phyloP scores from a whole-genome alignment of 2,329 filamentous ascomycete genomes.

The Aspergillus pseudoviridinutans region DNA sequence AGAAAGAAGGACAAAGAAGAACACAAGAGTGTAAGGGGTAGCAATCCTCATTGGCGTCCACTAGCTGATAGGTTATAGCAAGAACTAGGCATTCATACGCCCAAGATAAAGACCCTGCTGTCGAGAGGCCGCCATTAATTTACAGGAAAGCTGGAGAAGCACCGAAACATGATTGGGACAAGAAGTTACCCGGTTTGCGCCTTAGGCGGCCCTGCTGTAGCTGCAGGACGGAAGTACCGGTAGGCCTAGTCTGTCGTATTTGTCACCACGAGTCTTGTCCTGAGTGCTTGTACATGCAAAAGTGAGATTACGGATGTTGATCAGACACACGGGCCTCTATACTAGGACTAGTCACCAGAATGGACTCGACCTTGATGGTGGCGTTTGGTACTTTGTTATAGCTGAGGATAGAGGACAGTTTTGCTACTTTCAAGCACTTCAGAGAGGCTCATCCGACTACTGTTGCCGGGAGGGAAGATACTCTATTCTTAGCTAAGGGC shows the following conservation, averaged over 20 bases:
- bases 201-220: not conserved
- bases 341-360: not conserved
- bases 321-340: not conserved
- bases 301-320: not conserved
- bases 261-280: not conserved
- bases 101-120: not conserved
- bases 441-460: not conserved
- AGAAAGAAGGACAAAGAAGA: not conserved
- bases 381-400: not conserved
- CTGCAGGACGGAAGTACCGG: not conserved
- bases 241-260: not conserved
- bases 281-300: not conserved
- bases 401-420: not conserved
- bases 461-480: not conserved
- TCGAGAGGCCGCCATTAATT: not conserved
- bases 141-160: not conserved
- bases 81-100: not conserved
- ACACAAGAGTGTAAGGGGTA: not conserved
- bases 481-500: not conserved
- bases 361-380: not conserved
- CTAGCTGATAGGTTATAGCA: not conserved
- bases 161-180: not conserved
- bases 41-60: not conserved
- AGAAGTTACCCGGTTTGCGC: not conserved
- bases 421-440: not conserved